Percentiles rank a stretch among this genome's conserved stretches.
These are phyloP conservation scores for Orobanche coerulescens DNA, from an alignment of 257 asterid species.

Conservation along the genomic window DNA sequence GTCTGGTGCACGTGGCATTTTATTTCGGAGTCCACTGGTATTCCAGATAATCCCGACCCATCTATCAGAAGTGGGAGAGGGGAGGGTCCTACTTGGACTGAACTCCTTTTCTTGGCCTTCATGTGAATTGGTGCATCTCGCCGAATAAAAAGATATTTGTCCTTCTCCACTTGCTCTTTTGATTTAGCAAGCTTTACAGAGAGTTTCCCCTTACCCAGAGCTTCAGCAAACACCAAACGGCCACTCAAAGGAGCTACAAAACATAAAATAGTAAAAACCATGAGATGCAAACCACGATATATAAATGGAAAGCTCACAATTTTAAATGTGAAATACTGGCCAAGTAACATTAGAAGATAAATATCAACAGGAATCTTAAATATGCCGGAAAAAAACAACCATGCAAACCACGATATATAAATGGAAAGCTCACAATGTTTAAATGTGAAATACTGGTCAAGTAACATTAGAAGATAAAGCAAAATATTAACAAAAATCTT, in stretches of 20 bases:
- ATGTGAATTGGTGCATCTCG: slow-evolving; percentile 56
- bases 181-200: slow-evolving; percentile 25
- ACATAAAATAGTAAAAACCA: slow-evolving; percentile 6
- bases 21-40: slow-evolving; percentile 16
- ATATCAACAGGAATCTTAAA: neutral
- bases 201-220: slow-evolving; percentile 33
- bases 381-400: neutral
- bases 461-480: slow-evolving; percentile 27
- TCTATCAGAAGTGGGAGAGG: slow-evolving; percentile 30
- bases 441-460: too few relatives aligned
- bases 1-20: slow-evolving; percentile 23
- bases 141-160: slow-evolving; percentile 46
- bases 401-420: too few relatives aligned
- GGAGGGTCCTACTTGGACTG: slow-evolving; percentile 29
- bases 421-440: too few relatives aligned
- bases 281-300: slow-evolving; percentile 29
- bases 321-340: slow-evolving; percentile 19
- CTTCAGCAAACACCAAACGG: slow-evolving; percentile 43
- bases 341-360: slow-evolving; percentile 28
- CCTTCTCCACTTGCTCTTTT: slow-evolving; percentile 47
- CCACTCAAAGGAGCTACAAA: slow-evolving; percentile 52
- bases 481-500: neutral
- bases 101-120: slow-evolving; percentile 37
- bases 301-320: neutral
- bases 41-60: slow-evolving; percentile 29